These are phyloP conservation scores for Gnaphalium uliginosum DNA, from an alignment of 129 eudicot genomes.

Conservation along the genomic window DNA sequence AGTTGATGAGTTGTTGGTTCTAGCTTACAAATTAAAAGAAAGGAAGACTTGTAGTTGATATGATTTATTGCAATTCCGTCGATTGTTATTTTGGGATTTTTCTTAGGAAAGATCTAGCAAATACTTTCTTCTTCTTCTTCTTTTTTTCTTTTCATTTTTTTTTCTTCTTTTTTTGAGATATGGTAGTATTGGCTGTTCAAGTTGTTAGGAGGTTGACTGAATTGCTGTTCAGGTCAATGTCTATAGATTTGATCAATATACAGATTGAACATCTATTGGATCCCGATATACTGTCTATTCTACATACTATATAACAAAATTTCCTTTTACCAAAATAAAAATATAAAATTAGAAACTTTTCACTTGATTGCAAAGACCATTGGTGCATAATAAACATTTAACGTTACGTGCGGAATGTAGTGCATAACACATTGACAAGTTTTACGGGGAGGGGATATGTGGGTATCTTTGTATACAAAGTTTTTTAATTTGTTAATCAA, in stretches of 20 bases:
- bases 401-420: slow-evolving; percentile 14
- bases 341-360: too few species aligned
- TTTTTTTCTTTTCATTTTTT: too few species aligned
- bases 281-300: not conserved
- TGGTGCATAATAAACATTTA: not conserved
- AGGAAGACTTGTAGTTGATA: slow-evolving; percentile 7
- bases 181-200: slow-evolving; percentile 3
- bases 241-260: slow-evolving; percentile 1
- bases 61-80: not conserved
- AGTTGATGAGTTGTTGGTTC: not conserved
- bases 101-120: slow-evolving; percentile 18
- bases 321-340: not conserved
- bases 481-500: not conserved
- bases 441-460: not conserved
- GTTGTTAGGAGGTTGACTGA: not conserved
- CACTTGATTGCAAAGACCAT: too few species aligned
- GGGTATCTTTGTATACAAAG: slow-evolving; percentile 16
- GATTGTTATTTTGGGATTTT: slow-evolving; percentile 5
- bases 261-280: not conserved
- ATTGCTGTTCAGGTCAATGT: not conserved
- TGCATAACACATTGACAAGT: not conserved
- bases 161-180: slow-evolving; percentile 9
- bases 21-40: not conserved
- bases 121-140: too few species aligned
- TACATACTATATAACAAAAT: not conserved